These are phyloP conservation scores for Fusarium subglutinans DNA, from an alignment of 2,329 filamentous ascomycete genomes.

Conservation along the genomic window DNA sequence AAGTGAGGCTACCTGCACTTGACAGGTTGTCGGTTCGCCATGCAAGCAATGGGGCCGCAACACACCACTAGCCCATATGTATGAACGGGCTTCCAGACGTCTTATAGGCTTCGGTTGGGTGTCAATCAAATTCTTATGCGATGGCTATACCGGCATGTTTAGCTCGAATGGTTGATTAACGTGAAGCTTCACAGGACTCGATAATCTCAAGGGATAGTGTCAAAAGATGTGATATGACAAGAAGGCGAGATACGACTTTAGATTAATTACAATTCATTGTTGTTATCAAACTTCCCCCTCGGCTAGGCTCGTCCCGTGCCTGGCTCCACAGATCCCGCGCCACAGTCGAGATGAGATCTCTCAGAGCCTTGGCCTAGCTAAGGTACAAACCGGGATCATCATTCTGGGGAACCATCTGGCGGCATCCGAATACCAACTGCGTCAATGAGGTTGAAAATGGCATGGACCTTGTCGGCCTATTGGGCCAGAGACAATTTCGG, in stretches of 20 bases:
- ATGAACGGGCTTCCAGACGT: conserved; percentile 29
- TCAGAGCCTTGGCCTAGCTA: conserved; percentile 13
- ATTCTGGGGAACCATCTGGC: not conserved
- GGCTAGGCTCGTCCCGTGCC: conserved; percentile 43
- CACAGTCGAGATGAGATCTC: conserved; percentile 33
- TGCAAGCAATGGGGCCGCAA: conserved; percentile 43
- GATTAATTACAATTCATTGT: not conserved
- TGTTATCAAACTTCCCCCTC: not conserved
- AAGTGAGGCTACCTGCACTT: conserved; percentile 40
- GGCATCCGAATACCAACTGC: conserved; percentile 3
- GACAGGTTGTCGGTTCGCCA: conserved; percentile 44
- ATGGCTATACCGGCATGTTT: conserved; percentile 16
- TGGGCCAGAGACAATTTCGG: conserved; percentile 22
- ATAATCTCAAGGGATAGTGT: not conserved
- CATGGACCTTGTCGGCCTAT: conserved; percentile 14
- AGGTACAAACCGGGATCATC: conserved; percentile 16
- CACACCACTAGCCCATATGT: conserved; percentile 24
- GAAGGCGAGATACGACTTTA: not conserved
- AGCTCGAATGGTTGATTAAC: conserved; percentile 1
- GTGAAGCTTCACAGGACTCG: not conserved
- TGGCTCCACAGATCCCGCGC: conserved; percentile 38
- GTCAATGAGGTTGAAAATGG: conserved; percentile 8
- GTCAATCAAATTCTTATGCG: conserved; percentile 10
- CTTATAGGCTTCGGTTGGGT: conserved; percentile 13
- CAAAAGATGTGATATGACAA: not conserved